A percentile compares a stretch with the other conserved stretches of the same genome.
Evolutionary conservation across 2,329 filamentous ascomycete genomes (phyloP).

Genomic region (Talaromyces sp.): DNA sequence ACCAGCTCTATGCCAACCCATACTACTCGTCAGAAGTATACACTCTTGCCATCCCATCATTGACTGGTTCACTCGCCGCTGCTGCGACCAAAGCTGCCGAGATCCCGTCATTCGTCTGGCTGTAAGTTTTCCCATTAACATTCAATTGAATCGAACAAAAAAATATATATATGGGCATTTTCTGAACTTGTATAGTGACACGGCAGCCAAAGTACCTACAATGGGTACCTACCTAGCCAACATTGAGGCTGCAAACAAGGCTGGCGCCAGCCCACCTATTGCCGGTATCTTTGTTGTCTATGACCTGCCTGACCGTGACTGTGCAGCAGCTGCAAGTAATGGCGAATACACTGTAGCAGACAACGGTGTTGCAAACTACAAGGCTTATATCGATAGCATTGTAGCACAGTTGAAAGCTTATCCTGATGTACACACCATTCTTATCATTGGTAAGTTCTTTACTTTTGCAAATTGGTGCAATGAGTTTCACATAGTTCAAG

Average conservation of each 20-base stretch:
- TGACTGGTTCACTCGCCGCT: slow-evolving; percentile 53
- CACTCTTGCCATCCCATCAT: slow-evolving; percentile 58
- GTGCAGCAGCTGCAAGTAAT: slow-evolving; percentile 61
- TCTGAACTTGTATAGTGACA: slow-evolving; percentile 37
- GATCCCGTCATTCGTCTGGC: slow-evolving; percentile 53
- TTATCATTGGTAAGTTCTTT: slow-evolving; percentile 46
- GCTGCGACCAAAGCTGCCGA: slow-evolving; percentile 52
- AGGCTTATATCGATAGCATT: slow-evolving; percentile 56
- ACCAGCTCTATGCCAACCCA: slow-evolving; percentile 51
- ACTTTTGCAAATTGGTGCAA: not conserved
- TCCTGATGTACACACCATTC: slow-evolving; percentile 51
- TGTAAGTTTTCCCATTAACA: slow-evolving; percentile 38
- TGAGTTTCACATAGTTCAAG: not conserved
- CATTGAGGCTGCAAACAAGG: slow-evolving; percentile 47
- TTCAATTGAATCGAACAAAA: not conserved
- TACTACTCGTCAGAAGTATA: slow-evolving; percentile 55
- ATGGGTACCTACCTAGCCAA: slow-evolving; percentile 49
- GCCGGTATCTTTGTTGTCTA: slow-evolving; percentile 59
- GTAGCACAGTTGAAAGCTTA: slow-evolving; percentile 52
- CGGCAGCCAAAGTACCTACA: slow-evolving; percentile 47
- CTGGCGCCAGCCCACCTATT: slow-evolving; percentile 47
- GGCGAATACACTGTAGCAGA: slow-evolving; percentile 59
- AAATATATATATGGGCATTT: not conserved
- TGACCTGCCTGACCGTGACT: slow-evolving; percentile 62
- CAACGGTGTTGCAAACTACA: slow-evolving; percentile 50